Evolutionary conservation across 2,329 filamentous ascomycete genomes (phyloP), one percentile per base, ranked within the genome.

Genomic region (Colletotrichum falcatum): DNA sequence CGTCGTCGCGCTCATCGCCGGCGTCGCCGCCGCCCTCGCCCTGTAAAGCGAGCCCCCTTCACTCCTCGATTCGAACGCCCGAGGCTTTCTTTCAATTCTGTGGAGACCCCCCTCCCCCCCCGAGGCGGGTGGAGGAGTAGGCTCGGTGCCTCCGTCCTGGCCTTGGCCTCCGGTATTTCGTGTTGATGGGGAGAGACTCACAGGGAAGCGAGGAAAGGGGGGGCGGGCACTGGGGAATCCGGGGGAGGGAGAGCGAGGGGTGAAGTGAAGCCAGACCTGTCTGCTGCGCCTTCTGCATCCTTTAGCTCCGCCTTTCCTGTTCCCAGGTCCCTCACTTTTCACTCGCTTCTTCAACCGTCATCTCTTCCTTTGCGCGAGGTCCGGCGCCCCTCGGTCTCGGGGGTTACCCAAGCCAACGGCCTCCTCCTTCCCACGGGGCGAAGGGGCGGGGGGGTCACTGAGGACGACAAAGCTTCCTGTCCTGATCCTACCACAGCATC

Each of bases 191-290:
- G 44, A 35, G 61, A 64, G 61, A 64, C 61, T 55, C 30, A 55
- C 51, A 48, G 23, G 33, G 61, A 20, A 42, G 49, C 20, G 51
- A 46, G 8, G 7, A 46, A n/a, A 9, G 42, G 20, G 20, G n/a
- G 14, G 18, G 39, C 5, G 4, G 14, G 39, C 9, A n/a, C 33
- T 33, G 39, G 42, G 44, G 39, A 46, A 33, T 5, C 30, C 23
- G 26, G 37, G 49, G 20, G n/a, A 28, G 49, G 26, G 28, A 23
- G 23, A n/a, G 20, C 33, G 7, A n/a, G 12, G 49, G 28, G 28
- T 64, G 62, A 65, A 58, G 44, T 44, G 66, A 69, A 69, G 55
- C 61, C 61, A 69, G 62, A 60, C 20, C 39, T 51, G 48, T 37
- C 44, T 55, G n/a, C 44, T 55, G 66, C 61, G 54, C 62, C 62